Conservation (phyloP, 139 green algal genomes). For the Astrephomene gubernaculifera region DNA sequence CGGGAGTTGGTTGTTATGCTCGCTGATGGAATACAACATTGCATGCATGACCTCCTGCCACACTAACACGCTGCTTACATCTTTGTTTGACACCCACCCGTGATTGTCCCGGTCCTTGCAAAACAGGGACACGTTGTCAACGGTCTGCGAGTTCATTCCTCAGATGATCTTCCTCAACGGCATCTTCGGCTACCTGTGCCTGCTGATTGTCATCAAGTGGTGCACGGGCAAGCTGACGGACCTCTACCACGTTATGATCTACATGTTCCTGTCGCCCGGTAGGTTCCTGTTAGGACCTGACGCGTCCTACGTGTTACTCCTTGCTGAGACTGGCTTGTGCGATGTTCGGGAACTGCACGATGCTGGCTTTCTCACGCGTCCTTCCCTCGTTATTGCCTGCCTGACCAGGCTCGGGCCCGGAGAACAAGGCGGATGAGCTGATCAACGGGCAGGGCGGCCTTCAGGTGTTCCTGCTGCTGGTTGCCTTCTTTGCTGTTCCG, state of each 20-base stretch:
- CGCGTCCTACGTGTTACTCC: no score
- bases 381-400: no score
- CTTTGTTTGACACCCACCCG: no score
- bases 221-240: slow-evolving; percentile 82
- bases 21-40: not conserved
- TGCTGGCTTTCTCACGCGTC: no score
- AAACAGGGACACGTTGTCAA: slow-evolving; percentile 89
- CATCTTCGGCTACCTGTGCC: slow-evolving; percentile 97
- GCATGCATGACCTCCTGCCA: no score
- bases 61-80: no score
- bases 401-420: slow-evolving; percentile 9
- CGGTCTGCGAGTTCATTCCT: slow-evolving; percentile 90
- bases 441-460: slow-evolving; percentile 69
- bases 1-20: not conserved
- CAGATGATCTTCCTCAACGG: slow-evolving; percentile 96
- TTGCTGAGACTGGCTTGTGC: no score
- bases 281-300: no score
- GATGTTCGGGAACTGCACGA: no score
- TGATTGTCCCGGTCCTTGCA: no score
- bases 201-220: slow-evolving; percentile 96
- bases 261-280: slow-evolving; percentile 97
- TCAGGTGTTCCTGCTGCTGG: slow-evolving; percentile 90
- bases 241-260: slow-evolving; percentile 99
- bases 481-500: slow-evolving; percentile 85
- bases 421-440: slow-evolving; percentile 48